phyloP scores from a whole-genome alignment of 139 green algal genomes.

The Protoeuglena noctilucae region DNA sequence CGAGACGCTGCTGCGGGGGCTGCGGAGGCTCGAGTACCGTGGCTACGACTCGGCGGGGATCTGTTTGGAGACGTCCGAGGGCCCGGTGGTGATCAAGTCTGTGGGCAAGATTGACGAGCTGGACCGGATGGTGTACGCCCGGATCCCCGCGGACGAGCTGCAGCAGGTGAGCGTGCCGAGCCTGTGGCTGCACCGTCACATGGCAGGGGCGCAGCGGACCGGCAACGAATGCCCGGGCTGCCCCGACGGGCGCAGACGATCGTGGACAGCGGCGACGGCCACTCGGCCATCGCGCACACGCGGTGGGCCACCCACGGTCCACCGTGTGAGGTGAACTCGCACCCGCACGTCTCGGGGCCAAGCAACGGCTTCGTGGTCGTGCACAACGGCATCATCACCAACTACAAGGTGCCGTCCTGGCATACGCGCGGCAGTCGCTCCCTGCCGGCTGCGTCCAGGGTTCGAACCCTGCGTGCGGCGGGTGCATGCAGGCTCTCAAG shows the following conservation, averaged over 20 bases:
- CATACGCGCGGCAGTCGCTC: no score
- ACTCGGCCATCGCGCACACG: conserved; percentile 79
- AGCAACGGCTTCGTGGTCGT: conserved; percentile 86
- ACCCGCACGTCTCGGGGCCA: conserved; percentile 65
- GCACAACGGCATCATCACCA: conserved; percentile 99
- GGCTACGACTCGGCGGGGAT: conserved; percentile 87
- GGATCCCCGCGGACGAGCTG: conserved; percentile 6
- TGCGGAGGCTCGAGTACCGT: conserved; percentile 88
- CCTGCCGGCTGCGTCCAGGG: no score
- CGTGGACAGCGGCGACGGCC: conserved; percentile 2
- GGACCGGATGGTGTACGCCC: conserved; percentile 28
- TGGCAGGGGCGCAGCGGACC: no score
- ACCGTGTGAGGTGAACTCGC: conserved; percentile 67
- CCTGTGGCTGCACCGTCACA: conserved; percentile 25
- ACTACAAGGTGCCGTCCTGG: conserved; percentile 65
- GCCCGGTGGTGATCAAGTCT: conserved; percentile 55
- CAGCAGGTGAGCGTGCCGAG: conserved; percentile 10
- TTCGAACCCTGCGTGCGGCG: background rate
- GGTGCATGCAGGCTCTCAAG: conserved; percentile 9
- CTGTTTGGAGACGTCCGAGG: conserved; percentile 1
- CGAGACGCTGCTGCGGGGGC: conserved; percentile 66
- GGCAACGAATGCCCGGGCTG: no score
- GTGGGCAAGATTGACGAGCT: conserved; percentile 81
- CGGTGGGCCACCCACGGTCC: conserved; percentile 93
- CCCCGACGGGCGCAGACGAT: no score